These are phyloP conservation scores for Rehmannia glutinosa DNA, from an alignment of 257 asterid genomes.

Conservation along the genomic window DNA sequence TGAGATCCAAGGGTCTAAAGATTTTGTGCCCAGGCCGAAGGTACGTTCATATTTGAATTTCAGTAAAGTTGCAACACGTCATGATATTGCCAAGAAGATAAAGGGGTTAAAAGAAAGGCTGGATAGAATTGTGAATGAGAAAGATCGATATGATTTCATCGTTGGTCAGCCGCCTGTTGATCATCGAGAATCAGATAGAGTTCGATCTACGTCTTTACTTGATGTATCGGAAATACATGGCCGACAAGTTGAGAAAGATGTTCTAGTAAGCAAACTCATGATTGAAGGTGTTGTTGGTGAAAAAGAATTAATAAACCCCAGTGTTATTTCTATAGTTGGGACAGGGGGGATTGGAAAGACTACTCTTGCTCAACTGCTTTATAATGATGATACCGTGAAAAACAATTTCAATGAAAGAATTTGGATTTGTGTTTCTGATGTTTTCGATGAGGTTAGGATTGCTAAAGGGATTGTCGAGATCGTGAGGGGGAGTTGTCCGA, in stretches of 20 bases:
- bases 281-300: neutral
- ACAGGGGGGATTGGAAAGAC: constrained; percentile 39
- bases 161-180: neutral
- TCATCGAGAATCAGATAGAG: neutral
- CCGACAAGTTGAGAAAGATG: constrained; percentile 19
- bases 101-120: constrained; percentile 12
- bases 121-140: constrained; percentile 10
- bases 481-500: too few species aligned
- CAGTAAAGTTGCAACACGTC: neutral
- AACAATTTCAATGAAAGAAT: constrained; percentile 9
- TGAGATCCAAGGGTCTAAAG: neutral
- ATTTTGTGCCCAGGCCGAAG: neutral
- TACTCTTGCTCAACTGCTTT: constrained; percentile 28
- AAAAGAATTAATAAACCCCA: neutral
- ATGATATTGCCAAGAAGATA: constrained; percentile 9
- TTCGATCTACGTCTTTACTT: constrained; percentile 15
- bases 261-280: constrained; percentile 15
- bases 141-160: constrained; percentile 3
- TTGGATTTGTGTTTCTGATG: constrained; percentile 38
- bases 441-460: neutral
- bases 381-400: neutral
- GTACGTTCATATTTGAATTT: constrained; percentile 4
- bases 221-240: constrained; percentile 22
- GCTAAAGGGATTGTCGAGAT: too few species aligned
- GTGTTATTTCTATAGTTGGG: constrained; percentile 32